These are phyloP conservation scores for Teunomyces lycoperdinae DNA, from an alignment of 805 yeast species.

Conservation along the genomic window DNA sequence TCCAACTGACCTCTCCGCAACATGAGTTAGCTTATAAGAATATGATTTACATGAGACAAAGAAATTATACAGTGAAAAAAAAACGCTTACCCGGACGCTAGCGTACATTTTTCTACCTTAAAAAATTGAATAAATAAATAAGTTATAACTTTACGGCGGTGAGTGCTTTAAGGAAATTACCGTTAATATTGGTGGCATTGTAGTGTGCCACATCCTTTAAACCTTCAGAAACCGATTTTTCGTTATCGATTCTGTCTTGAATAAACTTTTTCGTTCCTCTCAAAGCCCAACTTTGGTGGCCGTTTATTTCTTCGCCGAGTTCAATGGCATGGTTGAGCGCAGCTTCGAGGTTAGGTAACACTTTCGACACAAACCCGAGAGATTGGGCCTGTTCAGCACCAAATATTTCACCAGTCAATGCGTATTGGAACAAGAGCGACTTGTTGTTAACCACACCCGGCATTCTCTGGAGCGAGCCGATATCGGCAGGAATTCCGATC, in stretches of 20 bases:
- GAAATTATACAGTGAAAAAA: neutral
- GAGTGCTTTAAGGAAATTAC: slow-evolving; percentile 5
- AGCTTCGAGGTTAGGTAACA: slow-evolving; percentile 43
- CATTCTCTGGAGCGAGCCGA: slow-evolving; percentile 71
- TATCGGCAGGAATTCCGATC: slow-evolving; percentile 75
- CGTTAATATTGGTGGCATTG: slow-evolving; percentile 40
- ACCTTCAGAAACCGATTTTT: slow-evolving; percentile 40
- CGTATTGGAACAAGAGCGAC: slow-evolving; percentile 57
- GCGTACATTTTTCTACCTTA: no score
- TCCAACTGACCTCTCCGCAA: slow-evolving; percentile 4
- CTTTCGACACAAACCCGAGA: slow-evolving; percentile 53
- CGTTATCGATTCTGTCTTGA: slow-evolving; percentile 40
- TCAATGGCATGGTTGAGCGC: slow-evolving; percentile 50
- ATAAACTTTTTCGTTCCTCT: slow-evolving; percentile 60
- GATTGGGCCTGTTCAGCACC: slow-evolving; percentile 51
- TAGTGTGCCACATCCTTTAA: slow-evolving; percentile 51
- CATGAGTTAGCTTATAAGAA: neutral
- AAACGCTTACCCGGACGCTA: slow-evolving; percentile 2
- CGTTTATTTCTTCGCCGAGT: slow-evolving; percentile 47
- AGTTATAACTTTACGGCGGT: slow-evolving; percentile 1
- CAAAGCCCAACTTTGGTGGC: slow-evolving; percentile 56
- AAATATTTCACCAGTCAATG: slow-evolving; percentile 60
- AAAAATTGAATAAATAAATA: neutral
- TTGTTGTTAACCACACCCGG: slow-evolving; percentile 52
- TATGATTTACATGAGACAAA: neutral